These are phyloP conservation scores for Ganoderma sinense DNA, from an alignment of 1,284 basidiomycete genomes.

Conservation along the genomic window DNA sequence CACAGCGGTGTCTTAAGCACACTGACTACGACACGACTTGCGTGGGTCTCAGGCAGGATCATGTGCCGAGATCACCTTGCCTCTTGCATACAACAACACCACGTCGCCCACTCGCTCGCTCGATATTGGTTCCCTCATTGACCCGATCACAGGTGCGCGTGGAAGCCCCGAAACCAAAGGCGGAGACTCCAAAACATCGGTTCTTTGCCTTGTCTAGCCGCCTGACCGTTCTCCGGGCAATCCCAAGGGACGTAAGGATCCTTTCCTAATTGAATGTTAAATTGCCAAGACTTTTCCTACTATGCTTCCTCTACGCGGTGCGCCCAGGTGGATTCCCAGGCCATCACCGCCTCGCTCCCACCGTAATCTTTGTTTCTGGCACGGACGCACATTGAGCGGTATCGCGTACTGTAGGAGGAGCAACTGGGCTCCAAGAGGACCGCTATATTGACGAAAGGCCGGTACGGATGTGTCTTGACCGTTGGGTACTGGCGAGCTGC, in stretches of 20 bases:
- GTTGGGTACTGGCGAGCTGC: not conserved
- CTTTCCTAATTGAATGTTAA: conserved; percentile 11
- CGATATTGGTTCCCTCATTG: not conserved
- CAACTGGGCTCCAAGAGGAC: not conserved
- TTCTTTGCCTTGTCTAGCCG: conserved; percentile 5
- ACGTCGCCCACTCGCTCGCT: not conserved
- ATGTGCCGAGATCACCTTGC: not conserved
- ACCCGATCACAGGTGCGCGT: not conserved
- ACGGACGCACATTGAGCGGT: not conserved
- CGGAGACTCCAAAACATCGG: not conserved
- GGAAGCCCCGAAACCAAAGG: not conserved
- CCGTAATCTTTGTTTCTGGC: conserved; percentile 2
- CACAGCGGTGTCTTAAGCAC: conserved; percentile 2
- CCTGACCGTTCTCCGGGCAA: conserved; percentile 19
- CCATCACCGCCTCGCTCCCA: conserved; percentile 31
- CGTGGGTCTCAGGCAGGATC: not conserved
- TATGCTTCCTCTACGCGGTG: conserved; percentile 8
- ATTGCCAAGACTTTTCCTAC: conserved; percentile 22
- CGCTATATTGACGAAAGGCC: not conserved
- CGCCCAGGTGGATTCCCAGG: conserved; percentile 20
- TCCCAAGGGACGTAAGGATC: conserved; percentile 10
- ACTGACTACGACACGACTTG: not conserved
- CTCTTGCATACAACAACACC: not conserved
- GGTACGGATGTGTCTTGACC: not conserved
- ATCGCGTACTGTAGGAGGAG: not conserved